Evolutionary conservation across 345 rosid genomes (phyloP).

Genomic region (Hevea brasiliensis): DNA sequence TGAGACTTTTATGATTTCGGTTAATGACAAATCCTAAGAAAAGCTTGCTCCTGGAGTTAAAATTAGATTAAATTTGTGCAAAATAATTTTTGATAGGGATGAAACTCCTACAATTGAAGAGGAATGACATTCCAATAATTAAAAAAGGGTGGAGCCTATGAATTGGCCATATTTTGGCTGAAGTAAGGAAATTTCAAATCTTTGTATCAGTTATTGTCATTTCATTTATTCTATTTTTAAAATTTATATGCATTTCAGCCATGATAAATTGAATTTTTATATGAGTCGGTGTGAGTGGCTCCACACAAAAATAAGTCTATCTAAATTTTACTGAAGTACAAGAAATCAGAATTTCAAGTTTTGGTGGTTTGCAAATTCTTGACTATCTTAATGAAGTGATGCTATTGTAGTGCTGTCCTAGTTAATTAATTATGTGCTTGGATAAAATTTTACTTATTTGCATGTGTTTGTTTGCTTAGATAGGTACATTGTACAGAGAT

Average conservation of each 20-base stretch:
- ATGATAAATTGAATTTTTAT: background rate
- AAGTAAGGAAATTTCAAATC: background rate
- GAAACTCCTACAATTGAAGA: background rate
- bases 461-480: background rate
- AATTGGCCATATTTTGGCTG: too few relatives aligned
- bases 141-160: too few relatives aligned
- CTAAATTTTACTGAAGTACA: background rate
- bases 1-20: background rate
- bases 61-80: background rate
- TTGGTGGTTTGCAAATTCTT: background rate
- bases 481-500: background rate
- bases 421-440: background rate
- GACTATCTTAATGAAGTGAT: background rate
- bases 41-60: background rate
- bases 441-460: background rate
- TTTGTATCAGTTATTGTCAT: too few relatives aligned
- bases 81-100: background rate
- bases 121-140: too few relatives aligned
- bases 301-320: background rate
- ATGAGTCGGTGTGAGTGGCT: background rate
- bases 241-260: background rate
- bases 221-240: background rate
- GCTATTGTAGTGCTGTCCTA: background rate
- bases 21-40: too few relatives aligned
- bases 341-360: background rate